Percentiles rank a stretch among this genome's conserved stretches.
Conservation (phyloP, 345 rosid genomes). For the Bruguiera parviflora region DNA sequence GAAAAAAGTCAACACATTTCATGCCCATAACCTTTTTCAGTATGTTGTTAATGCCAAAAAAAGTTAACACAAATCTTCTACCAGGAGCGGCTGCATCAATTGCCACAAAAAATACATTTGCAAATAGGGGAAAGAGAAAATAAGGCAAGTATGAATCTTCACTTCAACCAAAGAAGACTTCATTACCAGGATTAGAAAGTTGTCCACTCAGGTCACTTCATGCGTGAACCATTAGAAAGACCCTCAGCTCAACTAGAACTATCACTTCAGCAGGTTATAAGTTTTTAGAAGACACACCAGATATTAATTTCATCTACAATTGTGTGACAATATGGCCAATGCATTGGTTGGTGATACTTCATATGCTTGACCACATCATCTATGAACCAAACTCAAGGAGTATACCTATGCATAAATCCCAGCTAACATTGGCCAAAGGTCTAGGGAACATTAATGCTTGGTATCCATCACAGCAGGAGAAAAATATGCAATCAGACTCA, state of each 20-base stretch:
- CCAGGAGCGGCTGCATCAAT: neutral
- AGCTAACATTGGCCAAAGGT: too few species aligned
- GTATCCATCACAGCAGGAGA: too few species aligned
- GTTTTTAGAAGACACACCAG: neutral
- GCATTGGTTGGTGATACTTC: too few species aligned
- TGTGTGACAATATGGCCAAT: too few species aligned
- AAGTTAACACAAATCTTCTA: neutral
- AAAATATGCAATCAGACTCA: too few species aligned
- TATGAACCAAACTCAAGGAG: neutral
- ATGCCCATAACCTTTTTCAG: slow-evolving; percentile 4
- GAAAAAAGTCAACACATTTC: slow-evolving; percentile 16
- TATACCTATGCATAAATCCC: too few species aligned
- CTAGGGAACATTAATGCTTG: too few species aligned
- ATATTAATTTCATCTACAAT: too few species aligned
- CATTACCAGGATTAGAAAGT: neutral
- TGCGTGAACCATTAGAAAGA: neutral
- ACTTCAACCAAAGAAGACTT: neutral
- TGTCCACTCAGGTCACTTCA: neutral
- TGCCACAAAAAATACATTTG: neutral
- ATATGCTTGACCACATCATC: neutral
- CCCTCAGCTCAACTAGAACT: neutral
- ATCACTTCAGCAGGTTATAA: neutral
- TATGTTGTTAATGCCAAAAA: too few species aligned
- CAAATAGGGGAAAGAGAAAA: too few species aligned
- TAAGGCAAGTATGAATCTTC: neutral